phyloP scores from a whole-genome alignment of 805 yeast species.

The Cyberlindnera xylosilytica region DNA sequence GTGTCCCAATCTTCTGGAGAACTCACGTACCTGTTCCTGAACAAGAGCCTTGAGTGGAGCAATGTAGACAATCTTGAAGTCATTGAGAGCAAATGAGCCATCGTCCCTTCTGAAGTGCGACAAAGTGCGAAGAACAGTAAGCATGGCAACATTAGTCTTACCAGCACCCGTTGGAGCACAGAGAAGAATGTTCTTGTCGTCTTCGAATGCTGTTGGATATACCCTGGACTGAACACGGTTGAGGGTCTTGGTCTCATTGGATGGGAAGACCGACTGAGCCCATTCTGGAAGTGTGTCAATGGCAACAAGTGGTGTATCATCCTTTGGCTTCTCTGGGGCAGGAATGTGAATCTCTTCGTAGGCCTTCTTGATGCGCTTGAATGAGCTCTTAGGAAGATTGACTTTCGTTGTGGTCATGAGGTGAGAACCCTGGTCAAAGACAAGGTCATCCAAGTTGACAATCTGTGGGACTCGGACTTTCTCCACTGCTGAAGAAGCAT shows the following conservation, averaged over 20 bases:
- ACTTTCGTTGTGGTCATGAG: conserved; percentile 65
- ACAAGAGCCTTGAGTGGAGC: conserved; percentile 95
- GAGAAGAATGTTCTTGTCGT: conserved; percentile 69
- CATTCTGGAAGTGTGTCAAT: conserved; percentile 72
- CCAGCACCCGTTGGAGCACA: conserved; percentile 99
- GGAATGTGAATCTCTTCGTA: conserved; percentile 95
- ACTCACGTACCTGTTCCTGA: conserved; percentile 90
- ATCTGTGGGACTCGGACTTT: conserved; percentile 41
- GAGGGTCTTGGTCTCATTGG: conserved; percentile 58
- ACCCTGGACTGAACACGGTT: conserved; percentile 85
- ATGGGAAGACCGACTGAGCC: conserved; percentile 76
- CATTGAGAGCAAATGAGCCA: conserved; percentile 49
- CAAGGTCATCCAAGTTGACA: conserved; percentile 61
- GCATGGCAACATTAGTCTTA: conserved; percentile 93
- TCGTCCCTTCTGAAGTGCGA: conserved; percentile 46
- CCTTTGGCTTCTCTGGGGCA: conserved; percentile 58
- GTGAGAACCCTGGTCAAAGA: conserved; percentile 72
- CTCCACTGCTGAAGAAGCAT: background rate
- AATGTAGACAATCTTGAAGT: conserved; percentile 78
- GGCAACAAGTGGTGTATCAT: conserved; percentile 43
- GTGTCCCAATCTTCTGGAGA: conserved; percentile 60
- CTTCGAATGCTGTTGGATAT: conserved; percentile 69
- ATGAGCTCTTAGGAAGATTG: conserved; percentile 79
- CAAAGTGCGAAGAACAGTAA: conserved; percentile 66
- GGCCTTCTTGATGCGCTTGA: conserved; percentile 62